Evolutionary conservation across 2,329 filamentous ascomycete species (phyloP).

Genomic region (Grosmannia huntii): DNA sequence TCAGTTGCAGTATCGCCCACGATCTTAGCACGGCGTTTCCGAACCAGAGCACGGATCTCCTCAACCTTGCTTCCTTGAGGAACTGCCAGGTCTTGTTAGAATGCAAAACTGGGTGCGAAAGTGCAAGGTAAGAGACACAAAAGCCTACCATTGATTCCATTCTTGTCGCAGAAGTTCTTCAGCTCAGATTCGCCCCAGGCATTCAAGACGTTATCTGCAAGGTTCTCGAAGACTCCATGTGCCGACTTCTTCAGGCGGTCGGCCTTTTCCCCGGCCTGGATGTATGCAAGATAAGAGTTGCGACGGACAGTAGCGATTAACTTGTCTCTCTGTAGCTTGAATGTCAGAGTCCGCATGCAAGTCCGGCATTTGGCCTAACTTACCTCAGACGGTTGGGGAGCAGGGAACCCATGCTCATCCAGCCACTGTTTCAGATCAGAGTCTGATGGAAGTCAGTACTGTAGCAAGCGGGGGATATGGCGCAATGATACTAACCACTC

Average conservation of each 20-base stretch:
- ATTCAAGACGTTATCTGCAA: slow-evolving; percentile 76
- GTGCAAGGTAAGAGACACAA: not conserved
- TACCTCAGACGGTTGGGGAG: slow-evolving; percentile 63
- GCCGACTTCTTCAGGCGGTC: slow-evolving; percentile 51
- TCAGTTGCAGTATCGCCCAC: slow-evolving; percentile 50
- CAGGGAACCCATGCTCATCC: slow-evolving; percentile 74
- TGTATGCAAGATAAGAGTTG: slow-evolving; percentile 68
- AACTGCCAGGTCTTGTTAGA: slow-evolving; percentile 32
- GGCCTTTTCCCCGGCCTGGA: slow-evolving; percentile 50
- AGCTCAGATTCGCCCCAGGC: slow-evolving; percentile 81
- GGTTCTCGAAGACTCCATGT: slow-evolving; percentile 55
- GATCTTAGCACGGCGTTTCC: slow-evolving; percentile 69
- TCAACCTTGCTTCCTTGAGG: slow-evolving; percentile 87
- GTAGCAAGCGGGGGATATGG: not conserved
- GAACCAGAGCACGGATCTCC: slow-evolving; percentile 78
- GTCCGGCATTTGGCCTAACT: slow-evolving; percentile 7
- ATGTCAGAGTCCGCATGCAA: not conserved
- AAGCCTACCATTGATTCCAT: slow-evolving; percentile 48
- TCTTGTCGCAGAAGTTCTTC: slow-evolving; percentile 89
- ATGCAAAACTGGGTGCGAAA: not conserved
- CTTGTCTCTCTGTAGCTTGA: slow-evolving; percentile 55
- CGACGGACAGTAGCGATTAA: slow-evolving; percentile 81
- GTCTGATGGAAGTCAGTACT: slow-evolving; percentile 29
- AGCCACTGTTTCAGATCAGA: slow-evolving; percentile 92
- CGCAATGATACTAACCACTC: slow-evolving; percentile 35